Conservation (phyloP, 306 rosid genomes). For the Sindora glabra region DNA sequence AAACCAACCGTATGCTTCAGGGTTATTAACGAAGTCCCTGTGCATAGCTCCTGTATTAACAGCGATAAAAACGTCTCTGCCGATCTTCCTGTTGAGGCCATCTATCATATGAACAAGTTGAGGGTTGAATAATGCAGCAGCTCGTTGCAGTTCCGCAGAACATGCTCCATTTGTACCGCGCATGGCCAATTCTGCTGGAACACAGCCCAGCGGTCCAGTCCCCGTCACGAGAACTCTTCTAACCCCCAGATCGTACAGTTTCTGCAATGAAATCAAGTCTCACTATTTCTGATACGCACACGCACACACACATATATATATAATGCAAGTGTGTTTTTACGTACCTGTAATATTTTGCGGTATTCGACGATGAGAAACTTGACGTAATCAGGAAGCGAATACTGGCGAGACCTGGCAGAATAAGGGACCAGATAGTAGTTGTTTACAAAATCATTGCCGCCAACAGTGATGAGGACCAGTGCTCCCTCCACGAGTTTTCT, state of each 20-base stretch:
- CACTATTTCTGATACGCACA: no score
- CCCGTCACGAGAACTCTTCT: slow-evolving; percentile 71
- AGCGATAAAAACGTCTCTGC: slow-evolving; percentile 42
- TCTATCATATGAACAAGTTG: slow-evolving; percentile 47
- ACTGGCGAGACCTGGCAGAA: slow-evolving; percentile 60
- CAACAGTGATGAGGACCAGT: slow-evolving; percentile 50
- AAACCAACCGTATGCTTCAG: slow-evolving; percentile 43
- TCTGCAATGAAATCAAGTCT: slow-evolving; percentile 19
- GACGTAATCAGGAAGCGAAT: slow-evolving; percentile 44
- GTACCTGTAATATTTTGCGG: slow-evolving; percentile 48
- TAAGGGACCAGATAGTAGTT: slow-evolving; percentile 54
- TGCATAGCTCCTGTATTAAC: slow-evolving; percentile 47
- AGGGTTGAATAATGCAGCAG: slow-evolving; percentile 59
- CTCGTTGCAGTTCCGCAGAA: slow-evolving; percentile 55
- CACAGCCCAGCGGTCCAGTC: slow-evolving; percentile 70
- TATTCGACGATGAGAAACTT: slow-evolving; percentile 52
- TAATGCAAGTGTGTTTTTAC: no score
- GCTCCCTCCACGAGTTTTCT: slow-evolving; percentile 40
- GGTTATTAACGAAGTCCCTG: slow-evolving; percentile 42
- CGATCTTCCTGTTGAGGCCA: slow-evolving; percentile 46
- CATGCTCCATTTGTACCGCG: slow-evolving; percentile 48
- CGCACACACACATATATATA: no score
- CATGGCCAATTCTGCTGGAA: slow-evolving; percentile 64
- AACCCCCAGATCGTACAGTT: slow-evolving; percentile 48
- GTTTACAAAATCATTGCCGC: slow-evolving; percentile 74